Conservation (phyloP, 441 rosid genomes). For the Erodium trifolium region DNA sequence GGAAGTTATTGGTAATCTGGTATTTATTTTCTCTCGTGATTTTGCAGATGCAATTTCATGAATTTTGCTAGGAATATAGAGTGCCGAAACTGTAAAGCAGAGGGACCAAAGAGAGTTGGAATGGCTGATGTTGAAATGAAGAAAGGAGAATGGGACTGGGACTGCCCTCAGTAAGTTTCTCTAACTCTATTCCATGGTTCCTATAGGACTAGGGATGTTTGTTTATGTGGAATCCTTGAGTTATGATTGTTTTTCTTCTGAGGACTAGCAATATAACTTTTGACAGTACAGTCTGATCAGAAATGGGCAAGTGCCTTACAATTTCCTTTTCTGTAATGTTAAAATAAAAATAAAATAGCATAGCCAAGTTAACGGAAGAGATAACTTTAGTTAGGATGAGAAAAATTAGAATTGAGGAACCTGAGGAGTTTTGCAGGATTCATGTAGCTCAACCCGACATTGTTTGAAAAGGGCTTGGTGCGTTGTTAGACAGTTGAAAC, state of each 20-base stretch:
- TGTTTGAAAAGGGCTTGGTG: no score
- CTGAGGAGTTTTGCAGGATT: no score
- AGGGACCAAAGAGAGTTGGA: conserved; percentile 44
- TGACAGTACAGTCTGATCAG: background rate
- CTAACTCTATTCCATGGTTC: background rate
- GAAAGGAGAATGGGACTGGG: conserved; percentile 65
- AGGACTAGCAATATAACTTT: background rate
- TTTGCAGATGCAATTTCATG: conserved; percentile 61
- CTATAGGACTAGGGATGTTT: background rate
- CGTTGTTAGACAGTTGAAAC: no score
- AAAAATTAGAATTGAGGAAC: no score
- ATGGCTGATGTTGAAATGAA: conserved; percentile 44
- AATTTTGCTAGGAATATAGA: conserved; percentile 56
- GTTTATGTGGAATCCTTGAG: background rate
- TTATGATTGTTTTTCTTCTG: background rate
- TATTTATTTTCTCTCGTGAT: conserved; percentile 4
- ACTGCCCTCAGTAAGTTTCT: conserved; percentile 50
- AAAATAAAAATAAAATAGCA: background rate
- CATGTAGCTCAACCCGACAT: no score
- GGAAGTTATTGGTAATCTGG: background rate
- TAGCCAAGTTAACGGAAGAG: no score
- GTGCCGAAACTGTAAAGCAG: conserved; percentile 61
- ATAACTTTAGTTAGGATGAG: no score
- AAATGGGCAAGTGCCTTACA: background rate
- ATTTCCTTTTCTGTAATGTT: background rate